Evolutionary conservation across 768 basidiomycete genomes (phyloP).

Genomic region (Lactarius tabidus): DNA sequence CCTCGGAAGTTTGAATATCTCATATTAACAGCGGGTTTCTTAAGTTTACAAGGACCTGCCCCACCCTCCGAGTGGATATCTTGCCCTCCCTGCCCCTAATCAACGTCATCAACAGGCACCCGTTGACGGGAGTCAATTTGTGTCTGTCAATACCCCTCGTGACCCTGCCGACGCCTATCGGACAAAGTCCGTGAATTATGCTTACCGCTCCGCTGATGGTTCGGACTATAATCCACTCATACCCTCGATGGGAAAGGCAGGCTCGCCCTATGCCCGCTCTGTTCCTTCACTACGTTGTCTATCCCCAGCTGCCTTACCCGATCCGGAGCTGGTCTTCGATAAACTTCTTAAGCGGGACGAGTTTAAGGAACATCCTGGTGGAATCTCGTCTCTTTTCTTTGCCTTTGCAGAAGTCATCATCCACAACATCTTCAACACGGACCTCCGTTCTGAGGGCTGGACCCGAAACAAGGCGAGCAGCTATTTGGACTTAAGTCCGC

Average conservation of each 20-base stretch:
- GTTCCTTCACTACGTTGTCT: conserved; percentile 47
- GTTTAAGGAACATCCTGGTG: conserved; percentile 36
- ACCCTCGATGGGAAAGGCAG: conserved; percentile 35
- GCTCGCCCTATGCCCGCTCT: conserved; percentile 49
- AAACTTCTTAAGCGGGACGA: conserved; percentile 48
- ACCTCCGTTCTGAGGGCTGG: conserved; percentile 36
- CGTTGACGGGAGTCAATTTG: background rate
- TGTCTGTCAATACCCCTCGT: background rate
- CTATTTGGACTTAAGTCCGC: conserved; percentile 71
- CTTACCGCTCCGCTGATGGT: conserved; percentile 35
- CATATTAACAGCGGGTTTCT: background rate
- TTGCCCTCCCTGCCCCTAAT: conserved; percentile 11
- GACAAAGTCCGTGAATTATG: conserved; percentile 13
- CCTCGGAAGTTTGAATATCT: background rate
- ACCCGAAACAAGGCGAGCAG: conserved; percentile 61
- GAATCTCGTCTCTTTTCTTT: conserved; percentile 71
- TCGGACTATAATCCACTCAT: conserved; percentile 35
- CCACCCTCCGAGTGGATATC: conserved; percentile 24
- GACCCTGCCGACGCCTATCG: background rate
- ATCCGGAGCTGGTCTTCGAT: conserved; percentile 68
- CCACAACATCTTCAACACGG: conserved; percentile 66
- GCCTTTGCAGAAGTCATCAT: conserved; percentile 76
- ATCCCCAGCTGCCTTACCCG: conserved; percentile 51
- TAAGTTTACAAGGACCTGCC: conserved; percentile 27
- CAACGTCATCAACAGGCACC: background rate